Evolutionary conservation across 805 yeast species (phyloP), one percentile per base, ranked within the genome.

Genomic region (Saturnispora diversa): DNA sequence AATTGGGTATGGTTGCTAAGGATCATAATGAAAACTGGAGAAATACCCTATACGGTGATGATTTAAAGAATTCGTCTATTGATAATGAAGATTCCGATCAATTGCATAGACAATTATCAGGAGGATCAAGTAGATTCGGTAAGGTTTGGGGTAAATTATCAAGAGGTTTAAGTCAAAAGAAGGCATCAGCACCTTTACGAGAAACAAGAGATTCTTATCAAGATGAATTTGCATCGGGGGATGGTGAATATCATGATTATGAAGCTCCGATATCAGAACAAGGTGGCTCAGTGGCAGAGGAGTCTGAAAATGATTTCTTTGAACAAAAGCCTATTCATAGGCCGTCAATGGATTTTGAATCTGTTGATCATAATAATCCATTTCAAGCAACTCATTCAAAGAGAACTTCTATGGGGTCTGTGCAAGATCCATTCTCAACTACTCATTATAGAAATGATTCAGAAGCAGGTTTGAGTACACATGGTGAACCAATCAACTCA

Each of bases 21-120:
- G 85, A 84, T 47, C 94, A 84, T 58, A 74, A 77, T 49, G 72
- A 68, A 32, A 71, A 82, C 54, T 78, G 92, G 87, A 87, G 81
- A 48, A 62, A 68, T 31, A 80, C 80, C 54, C 73, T 80, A 74
- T 68, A 67, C 55, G 65, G 66, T 36, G 58, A 73, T 48, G 37
- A 34, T 35, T 12, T 16, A 12, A 35, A 26, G 22, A 15, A 24
- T 5, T n/a, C 32, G 7, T 15, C 16, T 29, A 13, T 13, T 29
- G 16, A 15, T 29, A 35, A 22, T 16, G 31, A 35, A 12, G 38
- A 26, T 11, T 17, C 13, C 11, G 37, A 17, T 6, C 25, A 36
- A 6, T 15, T 17, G 15, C 22, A 29, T 6, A 37, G 40, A 37
- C 34, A 37, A 16, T 30, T 39, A 20, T 32, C 42, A 8, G 32